A percentile compares a stretch with the other conserved stretches of the same genome.
Conservation (phyloP, 257 asterid species). For the Leptodermis oblonga region DNA sequence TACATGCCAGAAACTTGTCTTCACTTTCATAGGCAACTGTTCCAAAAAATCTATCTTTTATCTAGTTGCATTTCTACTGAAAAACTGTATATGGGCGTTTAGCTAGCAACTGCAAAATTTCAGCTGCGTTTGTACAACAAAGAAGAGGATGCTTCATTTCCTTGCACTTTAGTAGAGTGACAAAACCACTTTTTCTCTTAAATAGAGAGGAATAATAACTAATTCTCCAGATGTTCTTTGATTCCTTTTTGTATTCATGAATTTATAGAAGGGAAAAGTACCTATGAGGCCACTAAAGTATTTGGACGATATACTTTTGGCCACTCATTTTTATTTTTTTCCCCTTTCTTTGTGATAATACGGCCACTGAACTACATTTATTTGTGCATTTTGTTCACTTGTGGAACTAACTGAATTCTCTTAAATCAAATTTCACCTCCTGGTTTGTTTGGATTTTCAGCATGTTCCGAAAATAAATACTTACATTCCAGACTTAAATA, state of each 20-base stretch:
- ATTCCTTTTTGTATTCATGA: neutral
- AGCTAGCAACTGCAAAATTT: neutral
- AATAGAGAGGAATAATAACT: neutral
- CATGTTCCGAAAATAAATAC: conserved; percentile 54
- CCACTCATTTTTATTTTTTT: too few relatives aligned
- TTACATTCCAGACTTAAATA: conserved; percentile 46
- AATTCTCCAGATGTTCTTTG: neutral
- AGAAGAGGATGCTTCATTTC: neutral
- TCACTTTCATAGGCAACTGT: neutral
- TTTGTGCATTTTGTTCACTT: neutral
- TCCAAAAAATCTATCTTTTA: neutral
- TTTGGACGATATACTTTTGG: too few relatives aligned
- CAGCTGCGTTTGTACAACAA: neutral
- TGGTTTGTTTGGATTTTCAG: conserved; percentile 29
- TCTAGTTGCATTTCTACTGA: neutral
- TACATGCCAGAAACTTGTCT: neutral
- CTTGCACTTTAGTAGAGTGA: neutral
- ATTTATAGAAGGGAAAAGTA: neutral
- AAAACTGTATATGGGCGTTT: neutral
- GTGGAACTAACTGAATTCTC: neutral
- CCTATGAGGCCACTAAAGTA: too few relatives aligned
- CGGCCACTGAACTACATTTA: neutral
- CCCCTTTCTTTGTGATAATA: too few relatives aligned
- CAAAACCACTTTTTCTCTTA: neutral
- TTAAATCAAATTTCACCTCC: neutral